Conservation (phyloP, 352 stramenopile species). For the Pythium guiyangense region DNA sequence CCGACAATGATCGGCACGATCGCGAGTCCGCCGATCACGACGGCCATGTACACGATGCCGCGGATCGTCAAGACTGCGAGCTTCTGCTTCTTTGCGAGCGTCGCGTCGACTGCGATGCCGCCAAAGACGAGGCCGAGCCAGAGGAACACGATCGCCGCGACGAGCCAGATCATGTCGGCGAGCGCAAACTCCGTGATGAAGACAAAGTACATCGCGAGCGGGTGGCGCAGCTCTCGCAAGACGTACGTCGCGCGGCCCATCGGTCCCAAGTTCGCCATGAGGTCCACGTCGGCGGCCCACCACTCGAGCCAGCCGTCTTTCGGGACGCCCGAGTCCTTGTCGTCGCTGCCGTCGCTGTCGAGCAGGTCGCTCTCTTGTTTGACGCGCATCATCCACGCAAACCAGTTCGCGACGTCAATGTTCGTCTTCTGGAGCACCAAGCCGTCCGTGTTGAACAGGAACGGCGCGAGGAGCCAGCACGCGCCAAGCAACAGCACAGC, state of each 20-base stretch:
- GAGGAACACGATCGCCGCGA: conserved; percentile 43
- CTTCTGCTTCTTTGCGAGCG: conserved; percentile 53
- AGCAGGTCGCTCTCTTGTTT: conserved; percentile 31
- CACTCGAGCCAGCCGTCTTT: conserved; percentile 76
- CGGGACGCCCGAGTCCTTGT: conserved; percentile 32
- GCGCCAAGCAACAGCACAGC: conserved; percentile 76
- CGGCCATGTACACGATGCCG: conserved; percentile 71
- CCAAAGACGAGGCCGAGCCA: conserved; percentile 54
- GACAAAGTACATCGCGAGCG: conserved; percentile 79
- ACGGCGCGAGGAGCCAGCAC: conserved; percentile 80
- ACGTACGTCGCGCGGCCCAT: conserved; percentile 78
- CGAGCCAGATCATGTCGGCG: conserved; percentile 34
- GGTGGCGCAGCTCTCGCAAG: conserved; percentile 72
- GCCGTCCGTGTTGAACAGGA: conserved; percentile 89
- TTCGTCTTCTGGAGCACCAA: conserved; percentile 81
- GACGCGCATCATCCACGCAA: conserved; percentile 81
- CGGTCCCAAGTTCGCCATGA: conserved; percentile 57
- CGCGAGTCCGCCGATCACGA: conserved; percentile 54
- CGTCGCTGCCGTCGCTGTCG: conserved; percentile 20
- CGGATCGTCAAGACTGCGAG: conserved; percentile 47
- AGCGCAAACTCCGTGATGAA: conserved; percentile 70
- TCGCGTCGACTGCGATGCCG: conserved; percentile 36
- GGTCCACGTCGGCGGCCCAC: conserved; percentile 64
- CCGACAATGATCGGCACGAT: conserved; percentile 55
- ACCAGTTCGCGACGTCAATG: conserved; percentile 79